These are phyloP conservation scores for Gaertneriomyces sp. DNA, from an alignment of 192 early-diverging fungal species.

Conservation along the genomic window DNA sequence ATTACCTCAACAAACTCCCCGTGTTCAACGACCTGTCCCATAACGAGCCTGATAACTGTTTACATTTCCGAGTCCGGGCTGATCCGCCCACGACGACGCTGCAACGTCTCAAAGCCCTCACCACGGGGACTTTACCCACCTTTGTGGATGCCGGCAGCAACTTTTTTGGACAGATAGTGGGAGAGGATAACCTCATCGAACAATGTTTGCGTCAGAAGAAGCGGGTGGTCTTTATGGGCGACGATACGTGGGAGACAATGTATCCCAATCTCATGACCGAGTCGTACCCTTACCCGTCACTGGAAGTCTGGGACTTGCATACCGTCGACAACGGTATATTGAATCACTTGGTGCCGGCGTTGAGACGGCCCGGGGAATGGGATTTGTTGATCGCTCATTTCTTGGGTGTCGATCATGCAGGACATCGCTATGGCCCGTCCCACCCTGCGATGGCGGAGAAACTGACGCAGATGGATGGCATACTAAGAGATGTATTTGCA, in stretches of 20 bases:
- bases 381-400: constrained; percentile 87
- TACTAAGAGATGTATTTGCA: constrained; percentile 63
- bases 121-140: constrained; percentile 58
- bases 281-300: constrained; percentile 49
- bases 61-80: constrained; percentile 45
- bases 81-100: constrained; percentile 64
- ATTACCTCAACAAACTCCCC: constrained; percentile 47
- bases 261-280: constrained; percentile 66
- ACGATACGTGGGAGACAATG: constrained; percentile 91
- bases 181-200: constrained; percentile 54
- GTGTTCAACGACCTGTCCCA: constrained; percentile 26
- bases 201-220: constrained; percentile 29
- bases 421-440: constrained; percentile 84
- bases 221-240: constrained; percentile 73
- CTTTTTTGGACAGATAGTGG: constrained; percentile 48
- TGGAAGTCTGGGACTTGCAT: constrained; percentile 84
- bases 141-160: constrained; percentile 60
- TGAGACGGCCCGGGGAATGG: constrained; percentile 54
- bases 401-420: constrained; percentile 94
- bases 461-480: constrained; percentile 78
- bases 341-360: constrained; percentile 49
- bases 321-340: constrained; percentile 88
- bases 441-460: constrained; percentile 84
- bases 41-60: constrained; percentile 28
- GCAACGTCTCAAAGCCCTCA: constrained; percentile 59